Evolutionary conservation across 2,329 filamentous ascomycete genomes (phyloP).

Genomic region (Penicillium glabrum): DNA sequence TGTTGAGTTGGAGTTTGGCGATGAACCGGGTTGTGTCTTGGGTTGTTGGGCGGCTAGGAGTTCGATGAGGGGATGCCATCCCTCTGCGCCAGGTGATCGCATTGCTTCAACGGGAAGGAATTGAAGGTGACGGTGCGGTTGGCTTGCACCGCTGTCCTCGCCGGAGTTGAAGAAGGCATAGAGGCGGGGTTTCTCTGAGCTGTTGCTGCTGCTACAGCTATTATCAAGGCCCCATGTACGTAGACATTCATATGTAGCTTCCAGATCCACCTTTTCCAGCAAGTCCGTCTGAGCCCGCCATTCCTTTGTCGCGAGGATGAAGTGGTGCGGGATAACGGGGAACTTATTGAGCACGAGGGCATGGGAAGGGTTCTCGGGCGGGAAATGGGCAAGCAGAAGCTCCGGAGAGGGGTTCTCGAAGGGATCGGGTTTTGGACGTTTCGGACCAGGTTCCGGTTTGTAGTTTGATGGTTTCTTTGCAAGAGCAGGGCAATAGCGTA

Average conservation of each 20-base stretch:
- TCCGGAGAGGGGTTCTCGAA: conserved; percentile 45
- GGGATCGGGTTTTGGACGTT: conserved; percentile 40
- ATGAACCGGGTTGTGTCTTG: conserved; percentile 9
- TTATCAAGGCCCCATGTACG: conserved; percentile 36
- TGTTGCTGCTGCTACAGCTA: background rate
- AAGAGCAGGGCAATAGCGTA: conserved; percentile 51
- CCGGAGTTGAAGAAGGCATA: conserved; percentile 54
- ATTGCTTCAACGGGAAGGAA: conserved; percentile 50
- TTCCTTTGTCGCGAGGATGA: conserved; percentile 48
- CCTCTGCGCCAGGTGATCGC: conserved; percentile 30
- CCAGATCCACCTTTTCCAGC: conserved; percentile 44
- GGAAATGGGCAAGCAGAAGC: conserved; percentile 43
- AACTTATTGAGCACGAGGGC: conserved; percentile 50
- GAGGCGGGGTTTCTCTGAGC: conserved; percentile 24
- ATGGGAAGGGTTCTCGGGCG: conserved; percentile 36
- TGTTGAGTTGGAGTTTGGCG: conserved; percentile 12
- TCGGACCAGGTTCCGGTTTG: conserved; percentile 19
- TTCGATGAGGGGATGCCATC: conserved; percentile 55
- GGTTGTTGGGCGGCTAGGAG: conserved; percentile 1
- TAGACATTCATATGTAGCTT: conserved; percentile 43
- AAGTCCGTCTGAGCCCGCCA: conserved; percentile 47
- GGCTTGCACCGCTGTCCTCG: conserved; percentile 49
- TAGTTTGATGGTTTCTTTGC: conserved; percentile 41
- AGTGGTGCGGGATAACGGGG: conserved; percentile 50
- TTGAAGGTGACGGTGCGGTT: conserved; percentile 49